These are phyloP conservation scores for Beauveria pseudobassiana DNA, from an alignment of 2,329 filamentous ascomycete genomes.

Conservation along the genomic window DNA sequence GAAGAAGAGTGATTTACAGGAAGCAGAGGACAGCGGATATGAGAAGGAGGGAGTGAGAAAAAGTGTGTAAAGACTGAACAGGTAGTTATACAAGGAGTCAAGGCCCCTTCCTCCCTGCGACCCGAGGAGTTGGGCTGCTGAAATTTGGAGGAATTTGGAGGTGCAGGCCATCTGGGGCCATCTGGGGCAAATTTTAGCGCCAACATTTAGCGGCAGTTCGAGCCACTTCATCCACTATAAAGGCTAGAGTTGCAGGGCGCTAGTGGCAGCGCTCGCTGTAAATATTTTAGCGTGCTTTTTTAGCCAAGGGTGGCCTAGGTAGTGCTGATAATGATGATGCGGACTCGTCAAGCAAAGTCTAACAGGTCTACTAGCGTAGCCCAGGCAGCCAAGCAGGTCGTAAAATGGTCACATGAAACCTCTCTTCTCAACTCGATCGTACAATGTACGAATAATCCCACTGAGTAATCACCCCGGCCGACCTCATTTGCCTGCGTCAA, in stretches of 20 bases:
- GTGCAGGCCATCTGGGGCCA: not conserved
- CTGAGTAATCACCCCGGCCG: not conserved
- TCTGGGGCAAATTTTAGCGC: too few relatives aligned
- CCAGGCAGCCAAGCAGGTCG: too few relatives aligned
- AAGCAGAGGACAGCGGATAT: not conserved
- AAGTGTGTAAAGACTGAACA: conserved; percentile 4
- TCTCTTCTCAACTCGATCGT: too few relatives aligned
- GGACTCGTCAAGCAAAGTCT: too few relatives aligned
- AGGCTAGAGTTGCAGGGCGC: conserved; percentile 6
- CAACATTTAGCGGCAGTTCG: not conserved
- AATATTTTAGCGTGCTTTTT: not conserved
- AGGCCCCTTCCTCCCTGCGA: not conserved
- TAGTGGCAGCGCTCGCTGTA: not conserved
- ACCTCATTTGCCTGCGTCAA: not conserved
- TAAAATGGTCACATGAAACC: not conserved
- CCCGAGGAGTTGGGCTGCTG: conserved; percentile 1
- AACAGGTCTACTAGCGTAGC: too few relatives aligned
- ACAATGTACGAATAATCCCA: too few relatives aligned
- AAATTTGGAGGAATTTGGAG: not conserved
- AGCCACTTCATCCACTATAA: not conserved
- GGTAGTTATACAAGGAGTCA: not conserved
- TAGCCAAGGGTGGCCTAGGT: too few relatives aligned
- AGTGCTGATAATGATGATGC: too few relatives aligned
- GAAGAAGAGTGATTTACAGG: not conserved
- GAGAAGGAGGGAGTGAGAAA: not conserved